Base-by-base conservation (phyloP, 1,139 yeast genomes). In the Hyphopichia wangnamkhiaoensis region DNA sequence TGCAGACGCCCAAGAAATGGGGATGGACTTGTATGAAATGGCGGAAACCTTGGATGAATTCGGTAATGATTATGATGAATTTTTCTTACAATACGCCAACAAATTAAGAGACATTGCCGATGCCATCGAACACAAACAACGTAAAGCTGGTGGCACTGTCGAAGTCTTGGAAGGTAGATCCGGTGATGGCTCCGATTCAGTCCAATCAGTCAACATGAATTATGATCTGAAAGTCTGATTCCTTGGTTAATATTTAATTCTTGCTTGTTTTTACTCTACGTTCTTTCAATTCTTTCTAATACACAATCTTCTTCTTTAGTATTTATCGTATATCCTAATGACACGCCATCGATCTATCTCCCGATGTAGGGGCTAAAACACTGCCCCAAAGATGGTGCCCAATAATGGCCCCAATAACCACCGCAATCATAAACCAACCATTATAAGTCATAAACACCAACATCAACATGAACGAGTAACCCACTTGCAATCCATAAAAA, bases 391-490 rank as follows among this genome's bases (percentile, higher is more conserved):
- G 32, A 51, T 73, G 79, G 51, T 81, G 74, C 1, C 95, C 95
- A 19, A 80, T 31, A 14, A 70, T 72, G 1, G 93, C 93, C 1
- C 95, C 95, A 3, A 74, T 47, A 1, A 79, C 82, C 20, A 84
- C 85, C 2, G 91, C 82, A 13, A 80, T 40, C 93, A 86, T 85
- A 37, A 82, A 74, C 89, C 90, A 86, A 4, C 93, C 89, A 56
- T 86, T 85, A 57, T 84, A 86, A 3, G 91, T 84, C 95, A 86
- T 86, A 53, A 85, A 86, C 1, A 86, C 78, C 52, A 84, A 72
- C 95, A 86, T 86, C 49, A 86, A 63, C 70, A 84, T 66, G 53
- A 85, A 84, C 2, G 94, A 84, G 56, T 82, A 85, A 4, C 86
- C 85, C 12, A 87, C 91, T 55, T 84, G 91, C 13, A 79, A 45